Conservation (phyloP, 768 basidiomycete species). For the Trametes coccinea region DNA sequence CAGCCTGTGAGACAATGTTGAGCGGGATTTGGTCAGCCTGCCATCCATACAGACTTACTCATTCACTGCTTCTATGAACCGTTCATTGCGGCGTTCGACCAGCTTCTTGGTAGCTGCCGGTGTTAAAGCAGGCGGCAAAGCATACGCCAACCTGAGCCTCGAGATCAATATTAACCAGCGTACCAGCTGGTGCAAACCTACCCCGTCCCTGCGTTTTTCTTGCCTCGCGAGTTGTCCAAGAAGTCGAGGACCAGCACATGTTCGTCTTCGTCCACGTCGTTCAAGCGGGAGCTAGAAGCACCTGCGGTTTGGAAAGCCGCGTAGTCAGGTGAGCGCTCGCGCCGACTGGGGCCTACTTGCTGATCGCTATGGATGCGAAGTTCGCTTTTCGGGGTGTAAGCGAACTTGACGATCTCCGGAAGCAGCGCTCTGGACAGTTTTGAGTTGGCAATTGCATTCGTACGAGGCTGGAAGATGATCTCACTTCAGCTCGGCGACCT, state of each 20-base stretch:
- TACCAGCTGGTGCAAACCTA: constrained; percentile 34
- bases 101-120: constrained; percentile 66
- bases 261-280: constrained; percentile 39
- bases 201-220: constrained; percentile 33
- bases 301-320: constrained; percentile 23
- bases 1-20: constrained; percentile 44
- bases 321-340: constrained; percentile 46
- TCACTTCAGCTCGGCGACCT: constrained; percentile 85
- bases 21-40: neutral
- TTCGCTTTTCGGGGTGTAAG: constrained; percentile 70
- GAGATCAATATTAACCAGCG: constrained; percentile 32
- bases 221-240: constrained; percentile 44
- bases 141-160: constrained; percentile 30
- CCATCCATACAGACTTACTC: constrained; percentile 45
- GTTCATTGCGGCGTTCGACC: constrained; percentile 66
- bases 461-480: neutral
- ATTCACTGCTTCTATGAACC: constrained; percentile 64
- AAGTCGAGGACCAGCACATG: constrained; percentile 56
- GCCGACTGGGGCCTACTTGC: constrained; percentile 26
- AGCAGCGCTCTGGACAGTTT: constrained; percentile 61
- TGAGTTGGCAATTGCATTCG: neutral
- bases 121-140: constrained; percentile 45
- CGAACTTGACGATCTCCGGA: constrained; percentile 78
- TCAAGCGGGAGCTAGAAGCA: constrained; percentile 30
- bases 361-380: constrained; percentile 51